Conservation (phyloP, 495 filamentous ascomycete genomes). For the Penicillium ucsense region DNA sequence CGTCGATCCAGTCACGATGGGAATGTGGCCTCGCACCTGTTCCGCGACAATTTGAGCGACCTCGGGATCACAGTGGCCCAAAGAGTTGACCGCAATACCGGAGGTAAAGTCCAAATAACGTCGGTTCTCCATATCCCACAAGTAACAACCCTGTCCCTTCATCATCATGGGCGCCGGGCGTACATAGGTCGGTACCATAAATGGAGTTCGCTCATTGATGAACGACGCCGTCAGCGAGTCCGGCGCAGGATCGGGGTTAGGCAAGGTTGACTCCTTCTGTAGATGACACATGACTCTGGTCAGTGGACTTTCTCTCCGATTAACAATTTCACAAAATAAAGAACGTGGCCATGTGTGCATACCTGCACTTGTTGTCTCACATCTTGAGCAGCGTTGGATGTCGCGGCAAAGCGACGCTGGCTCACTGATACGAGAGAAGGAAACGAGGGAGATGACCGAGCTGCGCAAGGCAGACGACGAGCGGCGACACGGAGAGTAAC, state of each 20-base stretch:
- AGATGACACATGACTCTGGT: neutral
- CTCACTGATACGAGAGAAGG: conserved; percentile 26
- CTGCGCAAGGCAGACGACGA: conserved; percentile 30
- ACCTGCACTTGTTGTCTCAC: conserved; percentile 17
- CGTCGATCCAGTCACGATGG: neutral
- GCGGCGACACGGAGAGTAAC: conserved; percentile 26
- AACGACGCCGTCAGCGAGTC: conserved; percentile 71
- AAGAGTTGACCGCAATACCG: conserved; percentile 88
- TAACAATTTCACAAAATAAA: too few relatives aligned
- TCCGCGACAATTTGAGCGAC: conserved; percentile 58
- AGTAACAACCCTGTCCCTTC: conserved; percentile 71
- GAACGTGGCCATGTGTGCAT: neutral
- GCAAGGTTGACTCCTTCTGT: conserved; percentile 53
- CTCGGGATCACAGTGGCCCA: conserved; percentile 78
- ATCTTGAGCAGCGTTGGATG: conserved; percentile 18
- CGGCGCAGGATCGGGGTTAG: conserved; percentile 66
- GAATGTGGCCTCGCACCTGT: conserved; percentile 45
- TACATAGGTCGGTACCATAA: conserved; percentile 92
- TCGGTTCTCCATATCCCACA: conserved; percentile 84
- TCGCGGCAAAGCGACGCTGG: conserved; percentile 28
- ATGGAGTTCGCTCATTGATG: conserved; percentile 61
- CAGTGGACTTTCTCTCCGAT: too few relatives aligned
- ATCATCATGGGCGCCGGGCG: conserved; percentile 86
- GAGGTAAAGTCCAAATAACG: conserved; percentile 90
- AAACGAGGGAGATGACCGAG: conserved; percentile 21